Evolutionary conservation across 371 early-diverging fungal species (phyloP), one percentile per base, ranked within the genome.

Genomic region (Saksenaea oblongispora): DNA sequence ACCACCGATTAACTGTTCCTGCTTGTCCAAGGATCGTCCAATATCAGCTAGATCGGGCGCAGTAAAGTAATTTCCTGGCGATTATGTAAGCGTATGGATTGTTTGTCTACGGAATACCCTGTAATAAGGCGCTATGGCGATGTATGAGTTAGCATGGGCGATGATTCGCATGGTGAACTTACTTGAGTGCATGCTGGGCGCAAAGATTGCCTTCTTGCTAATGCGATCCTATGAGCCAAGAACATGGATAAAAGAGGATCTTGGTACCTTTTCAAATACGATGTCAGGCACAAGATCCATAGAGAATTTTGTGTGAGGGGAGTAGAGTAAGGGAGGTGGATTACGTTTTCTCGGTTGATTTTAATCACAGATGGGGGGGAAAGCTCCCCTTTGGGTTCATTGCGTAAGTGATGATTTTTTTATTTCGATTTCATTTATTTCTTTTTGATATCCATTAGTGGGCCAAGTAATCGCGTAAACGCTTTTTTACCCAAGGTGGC

Each of bases 381-480:
- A 31, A 31, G 31, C n/a, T n/a, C n/a, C n/a, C n/a, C n/a, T n/a
- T n/a, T n/a, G n/a, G n/a, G n/a, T n/a, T n/a, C n/a, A n/a, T n/a
- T n/a, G n/a, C n/a, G n/a, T n/a, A n/a, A n/a, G n/a, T n/a, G n/a
- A n/a, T n/a, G n/a, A n/a, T n/a, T n/a, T n/a, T n/a, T n/a, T n/a
- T n/a, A n/a, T n/a, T n/a, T n/a, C n/a, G n/a, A n/a, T n/a, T n/a
- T n/a, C n/a, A n/a, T n/a, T 17, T 41, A 13, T 15, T 14, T 41
- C 7, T 47, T 47, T 22, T 47, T 47, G 57, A 95, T 94, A 69
- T 95, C 95, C 67, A 93, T 89, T 35, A 95, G 90, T 15, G 97
- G 96, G 7, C 98, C 98, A 5, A 98, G 83, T 54, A 98, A 80
- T 35, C 98, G 87, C 37, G 90, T 91, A 74, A 98, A 98, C 9